Conservation (phyloP, 345 rosid genomes). For the Eutrema heterophyllum region DNA sequence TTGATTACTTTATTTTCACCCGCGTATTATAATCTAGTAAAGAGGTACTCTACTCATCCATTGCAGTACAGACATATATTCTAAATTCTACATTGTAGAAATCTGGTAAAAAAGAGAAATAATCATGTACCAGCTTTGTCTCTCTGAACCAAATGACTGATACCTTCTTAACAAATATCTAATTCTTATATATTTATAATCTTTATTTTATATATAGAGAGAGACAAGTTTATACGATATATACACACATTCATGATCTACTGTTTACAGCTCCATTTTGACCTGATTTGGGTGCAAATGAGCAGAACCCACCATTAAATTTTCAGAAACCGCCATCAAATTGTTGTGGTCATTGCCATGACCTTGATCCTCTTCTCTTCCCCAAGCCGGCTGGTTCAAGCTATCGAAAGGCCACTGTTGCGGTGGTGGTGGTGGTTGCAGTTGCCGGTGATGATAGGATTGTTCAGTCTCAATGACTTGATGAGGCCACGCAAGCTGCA, state of each 20-base stretch:
- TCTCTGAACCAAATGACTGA: slow-evolving; percentile 25
- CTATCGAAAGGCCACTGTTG: slow-evolving; percentile 67
- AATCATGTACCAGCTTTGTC: slow-evolving; percentile 15
- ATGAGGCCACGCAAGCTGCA: slow-evolving; percentile 72
- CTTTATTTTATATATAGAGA: background rate
- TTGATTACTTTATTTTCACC: no score
- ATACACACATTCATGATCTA: slow-evolving; percentile 24
- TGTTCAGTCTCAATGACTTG: slow-evolving; percentile 40
- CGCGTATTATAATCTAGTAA: no score
- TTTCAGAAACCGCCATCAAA: slow-evolving; percentile 21
- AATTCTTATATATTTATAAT: slow-evolving; percentile 21
- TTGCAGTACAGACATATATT: background rate
- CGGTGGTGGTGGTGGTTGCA: slow-evolving; percentile 57
- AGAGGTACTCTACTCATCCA: background rate
- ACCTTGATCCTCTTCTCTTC: slow-evolving; percentile 64
- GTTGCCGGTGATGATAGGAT: slow-evolving; percentile 44
- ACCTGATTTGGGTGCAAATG: slow-evolving; percentile 54
- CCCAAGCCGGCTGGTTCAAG: slow-evolving; percentile 63
- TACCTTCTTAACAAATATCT: slow-evolving; percentile 17
- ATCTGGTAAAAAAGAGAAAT: background rate
- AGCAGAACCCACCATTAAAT: slow-evolving; percentile 40
- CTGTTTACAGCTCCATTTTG: slow-evolving; percentile 54
- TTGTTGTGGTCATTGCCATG: slow-evolving; percentile 48
- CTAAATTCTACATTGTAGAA: slow-evolving; percentile 14
- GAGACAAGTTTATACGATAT: slow-evolving; percentile 26